Evolutionary conservation across 768 basidiomycete species (phyloP).

Genomic region (Auricularia sp.): DNA sequence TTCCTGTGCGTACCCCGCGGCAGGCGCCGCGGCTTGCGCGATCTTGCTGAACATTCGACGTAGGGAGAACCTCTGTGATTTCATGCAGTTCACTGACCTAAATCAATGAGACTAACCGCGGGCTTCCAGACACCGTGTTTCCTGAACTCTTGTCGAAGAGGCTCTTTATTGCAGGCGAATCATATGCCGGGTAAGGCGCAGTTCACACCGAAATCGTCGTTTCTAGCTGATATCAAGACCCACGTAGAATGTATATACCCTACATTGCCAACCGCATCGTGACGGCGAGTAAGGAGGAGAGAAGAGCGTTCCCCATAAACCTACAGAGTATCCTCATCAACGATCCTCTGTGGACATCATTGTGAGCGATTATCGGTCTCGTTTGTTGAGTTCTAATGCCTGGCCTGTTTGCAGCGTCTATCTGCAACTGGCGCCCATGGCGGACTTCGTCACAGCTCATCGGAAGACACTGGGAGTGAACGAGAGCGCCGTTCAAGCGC

Average conservation of each 20-base stretch:
- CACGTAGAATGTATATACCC: constrained; percentile 6
- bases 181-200: constrained; percentile 2
- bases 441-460: neutral
- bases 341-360: constrained; percentile 4
- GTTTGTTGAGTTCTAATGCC: too few relatives aligned
- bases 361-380: constrained; percentile 4
- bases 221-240: neutral
- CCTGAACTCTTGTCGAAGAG: constrained; percentile 7
- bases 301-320: constrained; percentile 1
- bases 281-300: constrained; percentile 5
- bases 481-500: neutral
- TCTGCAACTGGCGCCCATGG: neutral
- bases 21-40: too few relatives aligned
- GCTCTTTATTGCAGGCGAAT: constrained; percentile 7
- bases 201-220: neutral
- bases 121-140: constrained; percentile 1
- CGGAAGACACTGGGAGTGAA: neutral
- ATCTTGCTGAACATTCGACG: too few relatives aligned
- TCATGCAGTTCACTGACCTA: neutral
- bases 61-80: constrained; percentile 2
- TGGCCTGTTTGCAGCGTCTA: neutral
- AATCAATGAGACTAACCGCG: neutral
- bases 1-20: constrained; percentile 4
- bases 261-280: constrained; percentile 11
- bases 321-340: constrained; percentile 10